Evolutionary conservation across 495 filamentous ascomycete species (phyloP), one percentile per base, ranked within the genome.

Genomic region (Poronia punctata): DNA sequence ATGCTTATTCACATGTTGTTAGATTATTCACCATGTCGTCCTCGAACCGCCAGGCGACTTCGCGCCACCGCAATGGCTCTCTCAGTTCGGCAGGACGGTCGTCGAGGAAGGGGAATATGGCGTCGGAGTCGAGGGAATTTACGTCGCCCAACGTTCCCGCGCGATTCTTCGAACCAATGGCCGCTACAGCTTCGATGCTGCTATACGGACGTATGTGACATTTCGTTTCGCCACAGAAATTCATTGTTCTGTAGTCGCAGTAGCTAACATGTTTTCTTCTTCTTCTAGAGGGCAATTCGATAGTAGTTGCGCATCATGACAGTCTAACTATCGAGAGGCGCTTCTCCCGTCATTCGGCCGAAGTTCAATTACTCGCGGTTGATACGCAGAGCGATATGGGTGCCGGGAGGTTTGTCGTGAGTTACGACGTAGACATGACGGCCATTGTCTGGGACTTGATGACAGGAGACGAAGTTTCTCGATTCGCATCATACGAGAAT

Each of bases 381-480:
- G 92, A 98, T 59, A 97, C 92, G 65, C 79, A 84, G 38, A 97
- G 88, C 62, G 90, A 95, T 42, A 72, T 81, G 36, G 88, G 88
- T 24, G 79, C 83, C 1, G 90, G 90, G 9, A 68, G 88, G 47
- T 65, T 94, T 45, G 88, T 94, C 7, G 85, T 96, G 34, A 96
- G 88, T 66, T 93, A 95, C 50, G 92, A 98, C 72, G 75, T 74
- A 20, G 85, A 86, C 19, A 84, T 87, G 62, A 95, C 86, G 4
- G 88, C 88, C 1, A 94, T 97, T 53, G 87, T 98, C 15, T 98
- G 92, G 92, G 90, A 97, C 66, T 71, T 95, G 22, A 78, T 94
- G 62, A 95, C 88, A 0, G 92, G 92, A 22, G 83, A 85, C 26
- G 88, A 95, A 54, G 75, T 95, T 45, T 82, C 92, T 12, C 74